Evolutionary conservation across 768 basidiomycete genomes (phyloP), one percentile per base, ranked within the genome.

Genomic region (Artomyces pyxidatus): DNA sequence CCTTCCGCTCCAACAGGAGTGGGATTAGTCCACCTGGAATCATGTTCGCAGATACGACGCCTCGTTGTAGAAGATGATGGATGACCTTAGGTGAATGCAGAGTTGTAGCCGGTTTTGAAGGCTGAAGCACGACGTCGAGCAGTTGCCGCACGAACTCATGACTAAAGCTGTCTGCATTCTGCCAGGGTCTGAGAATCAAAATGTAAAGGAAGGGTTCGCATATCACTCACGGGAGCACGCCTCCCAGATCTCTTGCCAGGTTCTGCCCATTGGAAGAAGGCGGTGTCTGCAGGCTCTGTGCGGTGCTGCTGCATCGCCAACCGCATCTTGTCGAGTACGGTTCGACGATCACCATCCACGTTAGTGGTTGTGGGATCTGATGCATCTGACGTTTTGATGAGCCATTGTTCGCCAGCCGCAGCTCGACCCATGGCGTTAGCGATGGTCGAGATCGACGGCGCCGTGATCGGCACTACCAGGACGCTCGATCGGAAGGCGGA

Each of bases 61-160:
- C 65, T 45, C 67, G 70, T 59, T 79, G 69, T 4, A 91, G 66
- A n/a, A 90, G 69, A 60, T 73, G 70, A 39, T 68, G 69, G 10
- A 81, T 63, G 40, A 83, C 71, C 46, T 79, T 78, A 0, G 78
- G 68, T 5, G 83, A 71, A 59, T 85, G 83, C 19, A 67, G 65
- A 6, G 61, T 54, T 25, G 42, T 26, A 3, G 46, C 17, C 25
- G 47, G 38, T 50, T 68, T 21, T 4, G 71, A 61, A 2, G 72
- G 68, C 45, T 70, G 69, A 5, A 87, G 60, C n/a, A 77, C 59
- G 2, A 70, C 63, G n/a, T 67, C 65, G 48, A 88, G 58, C 19
- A 85, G 51, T 37, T 77, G 73, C 50, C 80, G 80, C 23, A 85
- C 78, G 52, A 88, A 81, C 22, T 71, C 67, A 51, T 83, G 71